Evolutionary conservation across 257 asterid genomes (phyloP), one percentile per base, ranked within the genome.

Genomic region (Solanum pinnatisectum): DNA sequence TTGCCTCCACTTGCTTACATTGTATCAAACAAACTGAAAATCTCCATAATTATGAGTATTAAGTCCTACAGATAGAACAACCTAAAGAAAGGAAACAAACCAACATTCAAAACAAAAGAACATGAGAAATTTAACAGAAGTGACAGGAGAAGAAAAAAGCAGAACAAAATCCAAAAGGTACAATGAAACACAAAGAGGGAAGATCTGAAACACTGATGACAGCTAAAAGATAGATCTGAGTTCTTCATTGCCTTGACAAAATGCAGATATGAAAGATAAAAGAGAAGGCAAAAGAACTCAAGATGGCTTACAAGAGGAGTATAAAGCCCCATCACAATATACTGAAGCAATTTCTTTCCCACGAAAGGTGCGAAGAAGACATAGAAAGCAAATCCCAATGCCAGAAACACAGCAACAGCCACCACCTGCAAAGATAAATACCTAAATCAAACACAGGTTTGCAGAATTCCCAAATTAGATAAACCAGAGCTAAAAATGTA

Each of bases 301-400:
- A 67, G 76, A 88, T 90, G 87, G 86, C 98, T 95, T 88, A 97
- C 99, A 88, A 97, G 99, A 91, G 99, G 99, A 84, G 99, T 97
- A 90, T 97, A 97, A 87, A 97, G 89, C 94, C 98, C 99, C 93
- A 95, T 95, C 27, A 87, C 94, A 78, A 94, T 91, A 93, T 94
- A 95, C 89, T 97, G 99, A 93, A 92, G 92, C 92, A 94, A 87
- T 90, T 94, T 94, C 86, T 68, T 95, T 81, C 99, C 99, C 91
- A 96, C 96, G 93, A 97, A 97, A 85, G 99, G 99, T 4, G 99
- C 98, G 93, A 97, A 97, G 98, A 97, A 97, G 9, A 97, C 99
- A 94, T 95, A 97, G 94, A 94, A 97, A 88, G 99, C 99, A 92
- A 97, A 96, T 37, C 98, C 99, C 98, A 97, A 90, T 90, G 99